Conservation (phyloP, 345 rosid species). For the Citrus maxima region DNA sequence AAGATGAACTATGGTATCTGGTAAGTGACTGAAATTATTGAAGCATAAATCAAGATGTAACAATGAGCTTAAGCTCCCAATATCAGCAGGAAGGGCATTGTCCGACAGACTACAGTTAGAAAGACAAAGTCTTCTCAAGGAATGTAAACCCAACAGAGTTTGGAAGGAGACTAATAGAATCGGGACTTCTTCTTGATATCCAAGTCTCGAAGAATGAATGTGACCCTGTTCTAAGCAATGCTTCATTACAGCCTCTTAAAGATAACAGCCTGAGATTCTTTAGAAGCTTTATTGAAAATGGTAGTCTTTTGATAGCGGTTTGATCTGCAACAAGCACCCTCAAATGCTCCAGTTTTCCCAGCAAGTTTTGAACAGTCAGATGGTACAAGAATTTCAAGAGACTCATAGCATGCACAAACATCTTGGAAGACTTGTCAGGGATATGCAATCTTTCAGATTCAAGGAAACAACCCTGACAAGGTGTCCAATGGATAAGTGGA, state of each 20-base stretch:
- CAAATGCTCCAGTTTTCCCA: background rate
- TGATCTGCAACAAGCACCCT: background rate
- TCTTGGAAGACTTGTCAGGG: background rate
- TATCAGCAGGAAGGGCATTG: background rate
- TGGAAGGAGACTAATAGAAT: constrained; percentile 1
- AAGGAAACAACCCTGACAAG: background rate
- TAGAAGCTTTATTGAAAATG: background rate
- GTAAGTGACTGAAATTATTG: constrained; percentile 9
- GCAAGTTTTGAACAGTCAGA: background rate
- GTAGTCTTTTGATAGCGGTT: background rate
- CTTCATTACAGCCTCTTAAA: background rate
- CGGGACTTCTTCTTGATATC: background rate
- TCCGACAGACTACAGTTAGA: constrained; percentile 17
- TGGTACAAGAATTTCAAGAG: background rate
- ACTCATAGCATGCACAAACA: background rate
- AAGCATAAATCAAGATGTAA: constrained; percentile 4
- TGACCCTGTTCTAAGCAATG: background rate
- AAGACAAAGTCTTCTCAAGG: constrained; percentile 15
- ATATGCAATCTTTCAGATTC: background rate
- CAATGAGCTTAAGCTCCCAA: constrained; percentile 6
- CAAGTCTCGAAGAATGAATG: constrained; percentile 17
- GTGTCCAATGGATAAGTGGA: background rate
- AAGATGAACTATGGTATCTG: constrained; percentile 10
- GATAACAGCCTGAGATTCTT: constrained; percentile 11
- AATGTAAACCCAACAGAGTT: constrained; percentile 7